These are phyloP conservation scores for Melaleuca quinquenervia DNA, from an alignment of 345 rosid species.

Conservation along the genomic window DNA sequence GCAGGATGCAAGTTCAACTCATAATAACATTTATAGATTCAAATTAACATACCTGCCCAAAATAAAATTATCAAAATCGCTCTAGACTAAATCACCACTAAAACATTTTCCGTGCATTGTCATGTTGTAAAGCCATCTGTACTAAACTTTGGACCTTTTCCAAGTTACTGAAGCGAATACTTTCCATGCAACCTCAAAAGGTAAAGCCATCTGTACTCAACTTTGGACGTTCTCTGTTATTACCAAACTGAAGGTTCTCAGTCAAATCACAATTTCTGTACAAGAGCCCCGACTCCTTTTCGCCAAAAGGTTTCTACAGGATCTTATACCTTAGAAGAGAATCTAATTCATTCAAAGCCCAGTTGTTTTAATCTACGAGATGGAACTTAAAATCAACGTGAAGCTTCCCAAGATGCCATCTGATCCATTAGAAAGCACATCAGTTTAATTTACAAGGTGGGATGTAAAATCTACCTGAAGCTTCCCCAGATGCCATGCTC, in stretches of 20 bases:
- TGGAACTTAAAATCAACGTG: not conserved
- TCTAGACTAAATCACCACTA: not conserved
- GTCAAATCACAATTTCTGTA: not conserved
- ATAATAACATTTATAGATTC: not conserved
- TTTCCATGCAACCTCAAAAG: not conserved
- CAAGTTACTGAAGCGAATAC: not conserved
- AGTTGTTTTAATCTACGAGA: not conserved
- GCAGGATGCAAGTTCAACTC: not conserved
- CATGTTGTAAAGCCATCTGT: not conserved
- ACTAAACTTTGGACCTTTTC: not conserved
- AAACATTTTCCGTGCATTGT: not conserved
- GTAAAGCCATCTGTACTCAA: not conserved
- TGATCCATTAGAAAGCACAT: not conserved
- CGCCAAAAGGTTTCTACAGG: not conserved
- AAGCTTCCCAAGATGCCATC: not conserved
- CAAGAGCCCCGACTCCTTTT: not conserved
- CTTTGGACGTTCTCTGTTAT: not conserved
- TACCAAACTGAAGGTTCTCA: not conserved
- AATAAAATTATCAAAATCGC: not conserved
- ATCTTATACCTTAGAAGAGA: not conserved
- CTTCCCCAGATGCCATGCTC: conserved; percentile 86
- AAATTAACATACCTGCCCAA: not conserved
- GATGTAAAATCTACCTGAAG: conserved; percentile 43
- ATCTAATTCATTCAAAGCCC: not conserved
- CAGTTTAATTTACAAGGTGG: not conserved